These are phyloP conservation scores for Salvia hispanica DNA, from an alignment of 257 asterid genomes.

Conservation along the genomic window DNA sequence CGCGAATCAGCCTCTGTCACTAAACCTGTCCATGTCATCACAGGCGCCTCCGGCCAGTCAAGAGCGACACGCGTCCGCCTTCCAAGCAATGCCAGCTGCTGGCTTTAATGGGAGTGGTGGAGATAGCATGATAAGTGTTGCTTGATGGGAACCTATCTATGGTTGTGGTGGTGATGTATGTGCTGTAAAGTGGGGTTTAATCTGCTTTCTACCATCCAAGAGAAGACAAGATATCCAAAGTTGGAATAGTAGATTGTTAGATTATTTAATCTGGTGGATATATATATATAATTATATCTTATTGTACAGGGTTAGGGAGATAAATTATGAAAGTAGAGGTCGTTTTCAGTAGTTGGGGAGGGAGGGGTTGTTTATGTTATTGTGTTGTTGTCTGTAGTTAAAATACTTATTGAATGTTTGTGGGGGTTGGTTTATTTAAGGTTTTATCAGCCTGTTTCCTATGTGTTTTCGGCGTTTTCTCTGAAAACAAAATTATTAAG, in stretches of 20 bases:
- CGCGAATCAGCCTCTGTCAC: slow-evolving; percentile 42
- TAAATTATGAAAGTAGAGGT: slow-evolving; percentile 37
- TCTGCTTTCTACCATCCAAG: slow-evolving; percentile 18
- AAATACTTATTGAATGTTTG: slow-evolving; percentile 24
- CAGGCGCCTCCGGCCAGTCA: slow-evolving; percentile 30
- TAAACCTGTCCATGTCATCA: slow-evolving; percentile 55
- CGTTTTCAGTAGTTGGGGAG: slow-evolving; percentile 33
- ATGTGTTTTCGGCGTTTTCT: slow-evolving; percentile 26
- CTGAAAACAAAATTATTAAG: background rate
- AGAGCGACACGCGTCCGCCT: slow-evolving; percentile 49
- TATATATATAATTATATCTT: slow-evolving; percentile 8
- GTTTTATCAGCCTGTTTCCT: slow-evolving; percentile 19
- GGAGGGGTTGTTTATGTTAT: background rate
- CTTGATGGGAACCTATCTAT: slow-evolving; percentile 51
- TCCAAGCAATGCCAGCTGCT: slow-evolving; percentile 57
- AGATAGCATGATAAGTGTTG: slow-evolving; percentile 88
- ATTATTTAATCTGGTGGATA: slow-evolving; percentile 40
- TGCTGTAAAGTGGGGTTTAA: slow-evolving; percentile 41
- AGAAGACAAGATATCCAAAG: slow-evolving; percentile 21
- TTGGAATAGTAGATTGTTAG: slow-evolving; percentile 31
- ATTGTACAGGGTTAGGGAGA: slow-evolving; percentile 37
- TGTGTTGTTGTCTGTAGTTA: slow-evolving; percentile 34
- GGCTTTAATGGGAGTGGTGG: slow-evolving; percentile 76
- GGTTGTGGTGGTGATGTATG: slow-evolving; percentile 45
- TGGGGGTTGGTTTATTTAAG: slow-evolving; percentile 31